These are phyloP conservation scores for Pestalotiopsis sp. DNA, from an alignment of 2,329 filamentous ascomycete species.

Conservation along the genomic window DNA sequence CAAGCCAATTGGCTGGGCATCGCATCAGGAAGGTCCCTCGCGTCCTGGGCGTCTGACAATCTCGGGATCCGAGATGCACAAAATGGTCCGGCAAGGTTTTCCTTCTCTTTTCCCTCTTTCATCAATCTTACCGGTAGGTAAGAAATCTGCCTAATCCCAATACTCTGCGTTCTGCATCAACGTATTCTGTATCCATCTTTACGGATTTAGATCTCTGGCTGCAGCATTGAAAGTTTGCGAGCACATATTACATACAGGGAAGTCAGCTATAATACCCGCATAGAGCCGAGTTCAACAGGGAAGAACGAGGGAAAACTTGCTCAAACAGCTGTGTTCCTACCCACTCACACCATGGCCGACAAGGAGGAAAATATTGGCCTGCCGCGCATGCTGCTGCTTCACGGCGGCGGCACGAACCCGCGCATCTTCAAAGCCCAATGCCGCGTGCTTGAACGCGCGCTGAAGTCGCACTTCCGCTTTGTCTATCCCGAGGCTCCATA, in stretches of 20 bases:
- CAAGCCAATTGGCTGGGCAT: not conserved
- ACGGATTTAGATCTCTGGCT: no score
- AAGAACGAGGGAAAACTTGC: not conserved
- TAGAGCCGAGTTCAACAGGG: not conserved
- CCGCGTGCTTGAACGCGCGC: constrained; percentile 47
- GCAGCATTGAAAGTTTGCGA: no score
- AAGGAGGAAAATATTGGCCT: constrained; percentile 29
- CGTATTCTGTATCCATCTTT: no score
- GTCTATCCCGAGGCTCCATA: constrained; percentile 73
- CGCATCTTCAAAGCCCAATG: constrained; percentile 68
- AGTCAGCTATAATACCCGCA: not conserved
- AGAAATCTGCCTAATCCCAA: not conserved
- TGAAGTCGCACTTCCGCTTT: constrained; percentile 63
- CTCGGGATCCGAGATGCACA: not conserved
- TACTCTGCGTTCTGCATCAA: no score
- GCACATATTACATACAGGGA: not conserved
- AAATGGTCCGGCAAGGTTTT: not conserved
- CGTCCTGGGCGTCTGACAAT: not conserved
- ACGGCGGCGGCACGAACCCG: constrained; percentile 76
- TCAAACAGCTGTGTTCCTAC: not conserved
- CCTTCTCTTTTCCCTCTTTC: not conserved
- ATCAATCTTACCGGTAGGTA: not conserved
- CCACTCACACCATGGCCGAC: constrained; percentile 22
- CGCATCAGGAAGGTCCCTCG: constrained; percentile 1
- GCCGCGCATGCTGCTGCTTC: constrained; percentile 77